Conservation (phyloP, 2,329 filamentous ascomycete genomes). For the Xylaria sp. region DNA sequence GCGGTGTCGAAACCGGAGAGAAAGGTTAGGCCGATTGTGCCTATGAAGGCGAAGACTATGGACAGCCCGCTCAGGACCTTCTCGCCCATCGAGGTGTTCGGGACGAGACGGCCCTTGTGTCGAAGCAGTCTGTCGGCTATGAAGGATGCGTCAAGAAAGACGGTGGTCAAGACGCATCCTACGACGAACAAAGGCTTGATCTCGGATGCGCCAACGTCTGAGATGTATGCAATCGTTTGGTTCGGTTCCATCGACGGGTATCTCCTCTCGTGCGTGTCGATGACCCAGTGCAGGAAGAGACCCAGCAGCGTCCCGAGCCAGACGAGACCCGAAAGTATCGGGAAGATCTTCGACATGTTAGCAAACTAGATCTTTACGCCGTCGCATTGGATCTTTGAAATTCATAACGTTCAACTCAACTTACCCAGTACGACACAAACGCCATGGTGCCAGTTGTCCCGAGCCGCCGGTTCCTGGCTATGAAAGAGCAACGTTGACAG, state of each 20-base stretch:
- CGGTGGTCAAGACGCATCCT: conserved; percentile 74
- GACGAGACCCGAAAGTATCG: conserved; percentile 71
- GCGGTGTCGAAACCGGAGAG: conserved; percentile 87
- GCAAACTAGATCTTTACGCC: background rate
- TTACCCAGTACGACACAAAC: conserved; percentile 47
- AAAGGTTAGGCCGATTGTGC: conserved; percentile 82
- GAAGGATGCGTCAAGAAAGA: conserved; percentile 85
- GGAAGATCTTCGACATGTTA: conserved; percentile 60
- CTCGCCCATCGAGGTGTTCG: conserved; percentile 72
- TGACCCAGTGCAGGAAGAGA: conserved; percentile 76
- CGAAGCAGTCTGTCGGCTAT: conserved; percentile 85
- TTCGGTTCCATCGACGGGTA: conserved; percentile 68
- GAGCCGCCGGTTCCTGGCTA: background rate
- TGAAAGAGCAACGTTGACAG: background rate
- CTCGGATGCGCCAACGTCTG: conserved; percentile 68
- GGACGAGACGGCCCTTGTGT: conserved; percentile 80
- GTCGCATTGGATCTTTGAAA: too few relatives aligned
- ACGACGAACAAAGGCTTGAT: conserved; percentile 84
- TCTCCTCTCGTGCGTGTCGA: conserved; percentile 61
- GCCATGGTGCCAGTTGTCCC: conserved; percentile 35
- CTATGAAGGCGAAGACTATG: conserved; percentile 76
- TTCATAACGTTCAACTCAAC: conserved; percentile 5
- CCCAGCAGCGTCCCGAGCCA: conserved; percentile 76
- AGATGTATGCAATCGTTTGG: conserved; percentile 77
- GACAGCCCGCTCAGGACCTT: conserved; percentile 70